Evolutionary conservation across 257 asterid genomes (phyloP).

Genomic region (Eustoma russellianum): DNA sequence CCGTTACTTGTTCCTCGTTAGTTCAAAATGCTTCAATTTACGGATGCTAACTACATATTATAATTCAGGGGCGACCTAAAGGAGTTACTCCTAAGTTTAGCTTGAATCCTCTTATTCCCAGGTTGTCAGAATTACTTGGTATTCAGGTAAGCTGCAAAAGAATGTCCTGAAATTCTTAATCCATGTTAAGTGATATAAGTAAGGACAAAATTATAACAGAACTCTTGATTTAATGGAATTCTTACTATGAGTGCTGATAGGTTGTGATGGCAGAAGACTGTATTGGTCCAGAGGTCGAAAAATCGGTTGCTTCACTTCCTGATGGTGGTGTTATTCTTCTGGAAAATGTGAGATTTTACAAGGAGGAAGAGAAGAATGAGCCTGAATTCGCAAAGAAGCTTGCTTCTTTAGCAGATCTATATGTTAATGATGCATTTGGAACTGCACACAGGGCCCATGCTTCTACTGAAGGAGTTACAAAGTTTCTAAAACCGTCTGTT

Average conservation of each 20-base stretch:
- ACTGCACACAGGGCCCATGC: slow-evolving; percentile 96
- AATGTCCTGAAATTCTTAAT: not conserved
- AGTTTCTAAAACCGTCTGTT: slow-evolving; percentile 80
- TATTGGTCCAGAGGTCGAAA: slow-evolving; percentile 79
- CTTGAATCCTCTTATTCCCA: slow-evolving; percentile 40
- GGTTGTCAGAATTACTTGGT: slow-evolving; percentile 68
- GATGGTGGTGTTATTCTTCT: slow-evolving; percentile 75
- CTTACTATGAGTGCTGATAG: slow-evolving; percentile 18
- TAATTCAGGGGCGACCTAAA: slow-evolving; percentile 32
- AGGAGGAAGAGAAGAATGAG: slow-evolving; percentile 88
- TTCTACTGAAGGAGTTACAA: slow-evolving; percentile 86
- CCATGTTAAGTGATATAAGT: not conserved
- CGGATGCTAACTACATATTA: not conserved
- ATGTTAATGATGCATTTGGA: slow-evolving; percentile 83
- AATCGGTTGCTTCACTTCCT: slow-evolving; percentile 57
- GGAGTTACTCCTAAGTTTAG: slow-evolving; percentile 35
- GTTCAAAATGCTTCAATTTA: too few species aligned
- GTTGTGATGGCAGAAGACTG: slow-evolving; percentile 82
- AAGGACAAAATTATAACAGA: not conserved
- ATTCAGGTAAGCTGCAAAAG: slow-evolving; percentile 35
- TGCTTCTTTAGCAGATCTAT: slow-evolving; percentile 76
- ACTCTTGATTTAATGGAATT: not conserved
- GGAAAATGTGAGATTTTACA: slow-evolving; percentile 85
- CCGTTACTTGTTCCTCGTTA: too few species aligned
- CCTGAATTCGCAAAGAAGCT: slow-evolving; percentile 88